Base-by-base conservation (phyloP, 2,329 filamentous ascomycete species). In the Nothophoma quercina region DNA sequence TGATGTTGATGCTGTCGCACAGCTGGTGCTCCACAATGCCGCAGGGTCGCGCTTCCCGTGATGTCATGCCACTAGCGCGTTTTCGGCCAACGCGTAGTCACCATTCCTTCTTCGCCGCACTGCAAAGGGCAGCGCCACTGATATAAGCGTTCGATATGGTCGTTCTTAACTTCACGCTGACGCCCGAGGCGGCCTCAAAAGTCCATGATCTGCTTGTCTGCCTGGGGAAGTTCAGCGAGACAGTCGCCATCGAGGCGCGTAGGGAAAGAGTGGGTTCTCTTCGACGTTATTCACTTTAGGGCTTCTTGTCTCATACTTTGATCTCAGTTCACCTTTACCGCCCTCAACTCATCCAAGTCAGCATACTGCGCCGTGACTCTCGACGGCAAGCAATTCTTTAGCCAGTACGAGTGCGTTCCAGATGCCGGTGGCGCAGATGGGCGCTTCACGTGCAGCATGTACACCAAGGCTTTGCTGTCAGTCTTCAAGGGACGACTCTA, bases 311-410 rank as follows among this genome's bases (percentile, higher is more conserved):
- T 65, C 50, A 65, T 67, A 47, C 34, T 44, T 46, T 32, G 16
- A 10, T 46, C 30, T 46, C 52, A 72, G 89, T 82, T 93, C 59
- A 81, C 87, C 4, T 79, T 93, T 47, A 91, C 88, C 12, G 86
- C 89, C 12, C 78, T 93, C 58, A 93, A 93, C 70, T 83, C 84
- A n/a, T 90, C 89, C 49, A 91, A 90, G 68, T 91, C 90, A 4
- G 89, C 88, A 15, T 93, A 93, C 71, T 86, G 88, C 21, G 88
- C 87, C 52, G 87, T 91, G 64, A 83, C 83, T 7, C 85, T 93
- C 45, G 79, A 87, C 34, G 82, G 84, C 32, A 83, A 78, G 59
- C 82, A 84, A 30, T 93, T 93, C 77, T 92, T 92, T 75, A 83
- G 86, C 6, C 83, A 82, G 28, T 93, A 92, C 73, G 81, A 84